Conservation (phyloP, 441 rosid species). For the Pelargonium citronellum region DNA sequence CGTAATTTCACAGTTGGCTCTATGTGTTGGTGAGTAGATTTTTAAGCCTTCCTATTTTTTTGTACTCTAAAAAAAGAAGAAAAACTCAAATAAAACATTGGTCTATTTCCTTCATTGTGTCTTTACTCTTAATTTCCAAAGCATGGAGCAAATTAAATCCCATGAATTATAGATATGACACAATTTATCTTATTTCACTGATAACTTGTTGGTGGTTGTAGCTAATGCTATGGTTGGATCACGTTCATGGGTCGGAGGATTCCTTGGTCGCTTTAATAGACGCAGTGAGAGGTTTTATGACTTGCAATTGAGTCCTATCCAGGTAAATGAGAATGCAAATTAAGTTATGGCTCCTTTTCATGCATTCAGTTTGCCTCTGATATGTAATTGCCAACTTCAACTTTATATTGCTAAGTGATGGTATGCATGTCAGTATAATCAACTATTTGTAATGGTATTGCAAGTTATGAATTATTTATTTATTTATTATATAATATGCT, state of each 20-base stretch:
- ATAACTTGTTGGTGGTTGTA: slow-evolving; percentile 41
- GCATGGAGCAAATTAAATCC: not conserved
- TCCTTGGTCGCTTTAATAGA: slow-evolving; percentile 58
- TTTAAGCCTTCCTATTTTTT: slow-evolving; percentile 12
- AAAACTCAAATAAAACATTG: not conserved
- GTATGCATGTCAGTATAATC: not conserved
- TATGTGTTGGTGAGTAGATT: slow-evolving; percentile 57
- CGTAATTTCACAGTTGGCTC: slow-evolving; percentile 55
- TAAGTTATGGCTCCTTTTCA: not conserved
- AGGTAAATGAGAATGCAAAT: slow-evolving; percentile 37
- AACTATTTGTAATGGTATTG: not conserved
- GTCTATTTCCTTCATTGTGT: not conserved
- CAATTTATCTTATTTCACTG: slow-evolving; percentile 16
- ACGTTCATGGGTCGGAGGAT: slow-evolving; percentile 85
- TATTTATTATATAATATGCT: not conserved
- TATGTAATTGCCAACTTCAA: not conserved
- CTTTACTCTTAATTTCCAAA: not conserved
- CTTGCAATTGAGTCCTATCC: slow-evolving; percentile 51
- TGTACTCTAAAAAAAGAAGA: not conserved
- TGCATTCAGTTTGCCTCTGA: not conserved
- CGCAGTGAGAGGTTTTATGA: slow-evolving; percentile 51
- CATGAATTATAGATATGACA: slow-evolving; percentile 4
- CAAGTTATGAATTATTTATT: not conserved
- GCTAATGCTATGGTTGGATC: slow-evolving; percentile 94
- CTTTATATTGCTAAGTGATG: not conserved